Base-by-base conservation (phyloP, 2,329 filamentous ascomycete genomes). In the Iodosphaeria phyllophila region DNA sequence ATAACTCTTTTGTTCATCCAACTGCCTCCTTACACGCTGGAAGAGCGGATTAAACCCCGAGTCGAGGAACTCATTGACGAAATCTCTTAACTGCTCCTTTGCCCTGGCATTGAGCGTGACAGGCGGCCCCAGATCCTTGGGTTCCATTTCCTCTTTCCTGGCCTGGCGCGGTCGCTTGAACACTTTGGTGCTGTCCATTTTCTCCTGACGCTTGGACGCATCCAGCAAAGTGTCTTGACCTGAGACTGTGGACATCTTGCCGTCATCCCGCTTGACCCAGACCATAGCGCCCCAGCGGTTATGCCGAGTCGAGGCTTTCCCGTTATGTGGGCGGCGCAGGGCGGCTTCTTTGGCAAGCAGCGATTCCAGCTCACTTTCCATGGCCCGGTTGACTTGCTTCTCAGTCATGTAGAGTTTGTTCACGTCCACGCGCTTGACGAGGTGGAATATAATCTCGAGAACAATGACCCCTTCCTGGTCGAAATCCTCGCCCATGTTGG, bases 261-360 rank as follows among this genome's bases (percentile, higher is more conserved):
- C 72, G 36, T 84, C 76, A 24, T 83, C 77, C 28, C 84, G 63
- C 52, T 92, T 82, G 18, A 98, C 70, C 84, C 86, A 95, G 17
- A 93, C 72, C 79, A 95, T 95, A 8, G 84, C 92, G 3, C 89
- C 89, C 41, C 95, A 98, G 17, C 89, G 69, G 37, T 84, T 92
- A 48, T 98, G 89, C 23, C 89, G 62, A 3, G 82, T 84, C 0
- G 84, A 79, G 3, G 77, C 78, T 41, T 73, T 73, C 36, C 72
- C 74, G 27, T 75, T 74, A 38, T 83, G 75, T 24, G 74, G 65
- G 37, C 74, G 70, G 27, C 80, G 60, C 70, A 92, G 78, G n/a
- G 73, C 67, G 3, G 73, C 72, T 49, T 98, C 89, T 41, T 89
- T 82, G 27, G 66, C 68, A 47, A 93, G 68, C 40, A 92, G 51